Percentiles rank a stretch among this genome's conserved stretches.
Evolutionary conservation across 2,329 filamentous ascomycete genomes (phyloP).

Genomic region (Fusarium musae): DNA sequence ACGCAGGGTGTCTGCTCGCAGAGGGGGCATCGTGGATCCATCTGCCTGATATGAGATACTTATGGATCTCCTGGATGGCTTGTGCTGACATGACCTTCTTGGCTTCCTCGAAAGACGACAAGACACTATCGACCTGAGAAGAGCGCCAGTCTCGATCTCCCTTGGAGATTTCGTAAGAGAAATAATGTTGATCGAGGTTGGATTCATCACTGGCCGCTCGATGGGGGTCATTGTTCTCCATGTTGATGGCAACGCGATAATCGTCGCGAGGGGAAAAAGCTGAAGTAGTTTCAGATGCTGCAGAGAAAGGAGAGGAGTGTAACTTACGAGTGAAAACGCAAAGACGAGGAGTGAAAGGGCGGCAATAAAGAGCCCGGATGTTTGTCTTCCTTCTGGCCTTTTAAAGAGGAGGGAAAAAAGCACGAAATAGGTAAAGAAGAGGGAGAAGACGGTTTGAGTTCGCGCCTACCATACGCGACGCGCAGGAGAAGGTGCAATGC

Average conservation of each 20-base stretch:
- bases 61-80: not conserved
- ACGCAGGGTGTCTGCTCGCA: not conserved
- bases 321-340: not conserved
- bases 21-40: not conserved
- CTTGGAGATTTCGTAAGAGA: not conserved
- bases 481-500: not conserved
- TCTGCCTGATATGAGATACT: not conserved
- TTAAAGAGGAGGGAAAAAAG: no score
- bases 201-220: no score
- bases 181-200: not conserved
- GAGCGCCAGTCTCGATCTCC: not conserved
- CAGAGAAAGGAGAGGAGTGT: not conserved
- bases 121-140: not conserved
- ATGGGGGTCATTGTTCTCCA: not conserved
- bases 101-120: not conserved
- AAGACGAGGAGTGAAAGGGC: not conserved
- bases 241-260: not conserved
- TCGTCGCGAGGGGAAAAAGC: not conserved
- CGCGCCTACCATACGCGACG: not conserved
- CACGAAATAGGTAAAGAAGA: not conserved
- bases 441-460: not conserved
- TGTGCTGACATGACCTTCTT: not conserved
- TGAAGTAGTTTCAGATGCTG: not conserved
- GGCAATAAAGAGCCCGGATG: fast-evolving
- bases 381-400: not conserved